Conservation (phyloP, 2,329 filamentous ascomycete species). For the Colletotrichum theobromicola region DNA sequence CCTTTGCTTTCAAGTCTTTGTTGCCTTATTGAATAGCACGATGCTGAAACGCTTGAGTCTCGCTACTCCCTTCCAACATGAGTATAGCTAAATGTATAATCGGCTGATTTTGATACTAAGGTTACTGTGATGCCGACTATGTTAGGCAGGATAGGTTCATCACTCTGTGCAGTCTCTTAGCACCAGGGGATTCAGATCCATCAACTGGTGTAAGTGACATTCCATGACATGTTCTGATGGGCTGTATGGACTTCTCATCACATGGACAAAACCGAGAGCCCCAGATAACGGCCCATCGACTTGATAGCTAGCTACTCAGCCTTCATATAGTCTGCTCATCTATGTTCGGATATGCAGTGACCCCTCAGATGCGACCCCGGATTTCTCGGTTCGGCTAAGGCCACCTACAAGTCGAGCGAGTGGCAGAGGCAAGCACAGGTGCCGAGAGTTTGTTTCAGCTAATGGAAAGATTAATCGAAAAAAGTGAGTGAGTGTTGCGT, state of each 20-base stretch:
- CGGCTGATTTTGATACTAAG: too few species aligned
- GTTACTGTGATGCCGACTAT: too few species aligned
- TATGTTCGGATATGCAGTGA: neutral
- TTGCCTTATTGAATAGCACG: too few species aligned
- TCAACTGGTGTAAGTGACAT: neutral
- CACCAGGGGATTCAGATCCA: neutral
- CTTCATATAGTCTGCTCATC: neutral
- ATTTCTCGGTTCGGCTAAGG: neutral
- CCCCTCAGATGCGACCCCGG: neutral
- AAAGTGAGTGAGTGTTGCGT: constrained; percentile 6
- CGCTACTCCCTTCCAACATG: too few species aligned
- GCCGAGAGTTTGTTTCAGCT: constrained; percentile 16
- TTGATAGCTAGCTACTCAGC: neutral
- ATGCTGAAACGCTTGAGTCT: too few species aligned
- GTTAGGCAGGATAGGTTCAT: too few species aligned
- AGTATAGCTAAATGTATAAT: too few species aligned
- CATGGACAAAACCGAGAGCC: neutral
- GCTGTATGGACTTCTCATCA: neutral
- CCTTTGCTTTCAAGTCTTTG: too few species aligned
- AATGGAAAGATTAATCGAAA: neutral
- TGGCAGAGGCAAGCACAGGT: neutral
- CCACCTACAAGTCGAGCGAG: neutral
- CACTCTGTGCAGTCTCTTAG: too few species aligned
- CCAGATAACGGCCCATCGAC: neutral
- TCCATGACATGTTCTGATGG: neutral